phyloP scores from a whole-genome alignment of 2,329 filamentous ascomycete genomes.

The Nectriaceae sp. region DNA sequence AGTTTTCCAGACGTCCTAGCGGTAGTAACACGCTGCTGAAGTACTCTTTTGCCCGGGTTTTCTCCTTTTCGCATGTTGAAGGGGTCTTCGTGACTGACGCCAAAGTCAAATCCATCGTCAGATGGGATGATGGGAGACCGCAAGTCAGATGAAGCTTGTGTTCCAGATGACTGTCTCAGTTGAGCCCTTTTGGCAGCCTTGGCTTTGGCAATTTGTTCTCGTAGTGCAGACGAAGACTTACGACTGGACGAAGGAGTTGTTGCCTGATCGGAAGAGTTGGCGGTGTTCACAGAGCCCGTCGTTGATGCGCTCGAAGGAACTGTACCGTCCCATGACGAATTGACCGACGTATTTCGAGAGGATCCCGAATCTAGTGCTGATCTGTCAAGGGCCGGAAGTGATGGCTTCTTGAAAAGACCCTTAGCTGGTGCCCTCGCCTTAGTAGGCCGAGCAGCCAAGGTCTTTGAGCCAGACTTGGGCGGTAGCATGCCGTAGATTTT shows the following conservation, averaged over 20 bases:
- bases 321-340: slow-evolving; percentile 33
- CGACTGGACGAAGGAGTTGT: slow-evolving; percentile 31
- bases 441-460: slow-evolving; percentile 45
- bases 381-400: slow-evolving; percentile 42
- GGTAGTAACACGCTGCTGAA: slow-evolving; percentile 70
- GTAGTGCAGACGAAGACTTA: slow-evolving; percentile 78
- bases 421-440: slow-evolving; percentile 56
- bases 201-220: slow-evolving; percentile 91
- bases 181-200: slow-evolving; percentile 74
- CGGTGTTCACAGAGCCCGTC: slow-evolving; percentile 14
- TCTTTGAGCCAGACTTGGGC: slow-evolving; percentile 48
- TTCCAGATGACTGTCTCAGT: slow-evolving; percentile 35
- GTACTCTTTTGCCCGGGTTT: slow-evolving; percentile 62
- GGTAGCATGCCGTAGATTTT: slow-evolving; percentile 23
- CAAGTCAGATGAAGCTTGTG: slow-evolving; percentile 6
- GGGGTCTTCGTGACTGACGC: slow-evolving; percentile 58
- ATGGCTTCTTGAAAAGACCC: slow-evolving; percentile 58
- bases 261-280: slow-evolving; percentile 15
- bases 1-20: slow-evolving; percentile 79
- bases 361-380: slow-evolving; percentile 17
- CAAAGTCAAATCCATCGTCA: slow-evolving; percentile 51
- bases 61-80: slow-evolving; percentile 68
- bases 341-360: slow-evolving; percentile 13
- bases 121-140: slow-evolving; percentile 46
- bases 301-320: slow-evolving; percentile 26